Base-by-base conservation (phyloP, 2,329 filamentous ascomycete species). In the Aspergillus sp. region DNA sequence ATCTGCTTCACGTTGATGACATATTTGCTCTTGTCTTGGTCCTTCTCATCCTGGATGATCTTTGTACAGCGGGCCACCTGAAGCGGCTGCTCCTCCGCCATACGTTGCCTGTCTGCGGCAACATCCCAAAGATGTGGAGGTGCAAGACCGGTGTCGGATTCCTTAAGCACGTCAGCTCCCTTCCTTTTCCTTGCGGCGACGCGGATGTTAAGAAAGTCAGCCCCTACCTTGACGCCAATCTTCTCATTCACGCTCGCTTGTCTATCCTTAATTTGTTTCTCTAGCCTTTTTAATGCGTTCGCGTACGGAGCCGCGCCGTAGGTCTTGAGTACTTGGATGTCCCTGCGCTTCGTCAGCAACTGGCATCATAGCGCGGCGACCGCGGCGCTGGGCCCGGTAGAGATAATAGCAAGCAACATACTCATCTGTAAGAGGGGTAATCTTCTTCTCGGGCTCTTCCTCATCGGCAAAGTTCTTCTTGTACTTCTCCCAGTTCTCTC, bases 1-100 rank as follows among this genome's bases (percentile, higher is more conserved):
- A 99, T 99, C 78, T 99, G 95, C 83, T 99, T 99, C 68, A 99
- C 93, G 78, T 99, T 99, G 84, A 99, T 99, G 70, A 99, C 93
- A 81, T 99, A 99, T 87, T 98, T 99, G 86, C 90, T 96, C 85
- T 99, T 99, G 62, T 96, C 90, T 60, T 91, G 83, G 74, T 98
- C 93, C 78, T 95, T 93, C 74, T 96, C 93, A 72, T 98, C 93
- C 60, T 92, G 88, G 67, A 99, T 99, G 76, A 99, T 99, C 84
- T 99, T 99, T 59, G 95, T 99, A 83, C 95, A 99, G 71, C 95
- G 85, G 64, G 95, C 95, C 63, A 99, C 95, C 79, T 99, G 95
- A 68, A 98, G 85, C 43, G 95, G 95, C 71, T 99, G 95, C 79
- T 99, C 95, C 79, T 99, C 95, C 63, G 89, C 88, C 95, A 99